phyloP scores from a whole-genome alignment of 495 filamentous ascomycete species.

The Penicillium diatomitis region DNA sequence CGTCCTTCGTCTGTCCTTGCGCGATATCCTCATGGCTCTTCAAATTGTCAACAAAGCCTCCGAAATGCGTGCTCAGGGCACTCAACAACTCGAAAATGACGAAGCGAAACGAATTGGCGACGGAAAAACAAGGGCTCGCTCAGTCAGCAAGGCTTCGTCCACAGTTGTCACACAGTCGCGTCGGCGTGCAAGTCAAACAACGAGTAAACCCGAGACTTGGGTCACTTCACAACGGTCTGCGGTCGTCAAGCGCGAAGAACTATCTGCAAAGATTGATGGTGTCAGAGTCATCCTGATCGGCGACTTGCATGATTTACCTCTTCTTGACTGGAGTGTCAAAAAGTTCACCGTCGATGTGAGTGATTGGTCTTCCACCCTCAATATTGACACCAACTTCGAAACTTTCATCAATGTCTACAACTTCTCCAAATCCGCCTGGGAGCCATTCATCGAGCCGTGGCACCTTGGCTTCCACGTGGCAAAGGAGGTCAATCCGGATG shows the following conservation, averaged over 20 bases:
- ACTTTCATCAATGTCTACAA: conserved; percentile 96
- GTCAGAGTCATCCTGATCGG: conserved; percentile 89
- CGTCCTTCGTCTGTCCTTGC: conserved; percentile 82
- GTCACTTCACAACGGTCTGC: conserved; percentile 34
- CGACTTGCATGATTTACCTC: conserved; percentile 86
- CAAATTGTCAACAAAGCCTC: conserved; percentile 92
- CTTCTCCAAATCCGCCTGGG: conserved; percentile 97
- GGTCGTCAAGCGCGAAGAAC: conserved; percentile 68
- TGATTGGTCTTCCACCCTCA: conserved; percentile 85
- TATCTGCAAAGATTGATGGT: conserved; percentile 78
- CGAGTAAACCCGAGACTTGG: conserved; percentile 15
- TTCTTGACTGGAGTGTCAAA: conserved; percentile 91
- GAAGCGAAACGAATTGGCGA: conserved; percentile 59
- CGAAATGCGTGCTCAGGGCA: conserved; percentile 57
- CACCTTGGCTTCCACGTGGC: conserved; percentile 84
- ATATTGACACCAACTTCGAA: conserved; percentile 79
- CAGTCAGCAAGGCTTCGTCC: conserved; percentile 56
- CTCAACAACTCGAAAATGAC: conserved; percentile 36
- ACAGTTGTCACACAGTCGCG: conserved; percentile 41
- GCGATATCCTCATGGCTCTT: conserved; percentile 87
- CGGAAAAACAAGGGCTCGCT: conserved; percentile 47
- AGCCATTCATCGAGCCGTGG: conserved; percentile 95
- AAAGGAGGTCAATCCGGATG: conserved; percentile 63
- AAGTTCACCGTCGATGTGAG: conserved; percentile 72
- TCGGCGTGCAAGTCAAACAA: conserved; percentile 28